These are phyloP conservation scores for Ophioceras dolichostomum DNA, from an alignment of 2,329 filamentous ascomycete genomes.

Conservation along the genomic window DNA sequence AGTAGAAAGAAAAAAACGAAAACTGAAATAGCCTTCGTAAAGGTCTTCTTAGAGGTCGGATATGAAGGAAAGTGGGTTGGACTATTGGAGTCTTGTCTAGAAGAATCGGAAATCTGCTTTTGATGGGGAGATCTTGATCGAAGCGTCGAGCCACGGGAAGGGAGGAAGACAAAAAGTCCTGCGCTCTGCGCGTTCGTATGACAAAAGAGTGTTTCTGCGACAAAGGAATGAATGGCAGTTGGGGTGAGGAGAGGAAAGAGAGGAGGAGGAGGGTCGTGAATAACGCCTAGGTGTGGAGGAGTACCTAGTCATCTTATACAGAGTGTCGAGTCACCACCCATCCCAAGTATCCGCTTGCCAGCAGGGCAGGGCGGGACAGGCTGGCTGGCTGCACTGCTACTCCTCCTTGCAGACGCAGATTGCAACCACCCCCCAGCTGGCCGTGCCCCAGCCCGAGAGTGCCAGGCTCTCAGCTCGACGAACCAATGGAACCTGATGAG, in stretches of 20 bases:
- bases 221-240: conserved; percentile 2
- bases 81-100: neutral
- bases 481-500: neutral
- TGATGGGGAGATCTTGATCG: neutral
- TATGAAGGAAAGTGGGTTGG: conserved; percentile 1
- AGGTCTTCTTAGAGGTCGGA: neutral
- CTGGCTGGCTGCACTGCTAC: neutral
- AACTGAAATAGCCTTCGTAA: too few species aligned
- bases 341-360: neutral
- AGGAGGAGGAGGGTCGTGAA: neutral
- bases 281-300: neutral
- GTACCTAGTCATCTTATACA: neutral
- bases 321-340: neutral
- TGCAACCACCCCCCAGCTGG: neutral
- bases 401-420: neutral
- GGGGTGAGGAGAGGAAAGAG: neutral
- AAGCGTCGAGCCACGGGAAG: conserved; percentile 3
- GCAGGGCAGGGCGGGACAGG: neutral
- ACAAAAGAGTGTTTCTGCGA: neutral
- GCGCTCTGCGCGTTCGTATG: conserved; percentile 2
- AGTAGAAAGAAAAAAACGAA: too few species aligned
- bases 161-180: neutral
- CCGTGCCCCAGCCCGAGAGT: neutral
- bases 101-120: neutral
- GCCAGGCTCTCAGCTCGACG: neutral